These are phyloP conservation scores for Fraxinus anomala DNA, from an alignment of 257 asterid species.

Conservation along the genomic window DNA sequence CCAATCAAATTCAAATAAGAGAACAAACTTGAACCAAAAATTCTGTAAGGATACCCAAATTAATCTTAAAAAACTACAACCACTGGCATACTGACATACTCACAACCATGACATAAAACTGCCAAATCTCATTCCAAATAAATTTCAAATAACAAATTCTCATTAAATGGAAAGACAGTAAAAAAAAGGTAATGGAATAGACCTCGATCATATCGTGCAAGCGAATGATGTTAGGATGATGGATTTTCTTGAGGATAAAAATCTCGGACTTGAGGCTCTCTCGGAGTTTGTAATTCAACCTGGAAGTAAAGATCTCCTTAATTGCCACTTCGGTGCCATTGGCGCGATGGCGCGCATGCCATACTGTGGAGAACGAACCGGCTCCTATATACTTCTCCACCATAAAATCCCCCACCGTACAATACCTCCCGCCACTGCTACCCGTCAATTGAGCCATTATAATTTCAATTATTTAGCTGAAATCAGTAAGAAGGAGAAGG, in stretches of 20 bases:
- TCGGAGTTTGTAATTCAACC: conserved; percentile 64
- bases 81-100: background rate
- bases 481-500: background rate
- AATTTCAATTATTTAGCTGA: background rate
- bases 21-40: background rate
- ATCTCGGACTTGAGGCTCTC: conserved; percentile 91
- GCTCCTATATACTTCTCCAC: conserved; percentile 75
- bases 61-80: background rate
- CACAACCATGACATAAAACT: background rate
- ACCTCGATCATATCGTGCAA: conserved; percentile 98
- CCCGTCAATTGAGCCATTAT: conserved; percentile 24
- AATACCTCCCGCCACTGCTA: conserved; percentile 43
- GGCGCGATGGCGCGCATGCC: conserved; percentile 86
- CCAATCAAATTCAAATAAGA: background rate
- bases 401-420: conserved; percentile 70
- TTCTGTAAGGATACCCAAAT: background rate
- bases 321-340: conserved; percentile 89
- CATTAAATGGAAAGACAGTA: background rate
- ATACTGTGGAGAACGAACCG: conserved; percentile 90
- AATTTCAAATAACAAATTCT: background rate
- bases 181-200: background rate
- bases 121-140: conserved; percentile 9
- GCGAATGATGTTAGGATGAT: conserved; percentile 89
- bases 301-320: conserved; percentile 67
- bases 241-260: conserved; percentile 69